Evolutionary conservation across 2,329 filamentous ascomycete species (phyloP).

Genomic region (Alternaria sp.): DNA sequence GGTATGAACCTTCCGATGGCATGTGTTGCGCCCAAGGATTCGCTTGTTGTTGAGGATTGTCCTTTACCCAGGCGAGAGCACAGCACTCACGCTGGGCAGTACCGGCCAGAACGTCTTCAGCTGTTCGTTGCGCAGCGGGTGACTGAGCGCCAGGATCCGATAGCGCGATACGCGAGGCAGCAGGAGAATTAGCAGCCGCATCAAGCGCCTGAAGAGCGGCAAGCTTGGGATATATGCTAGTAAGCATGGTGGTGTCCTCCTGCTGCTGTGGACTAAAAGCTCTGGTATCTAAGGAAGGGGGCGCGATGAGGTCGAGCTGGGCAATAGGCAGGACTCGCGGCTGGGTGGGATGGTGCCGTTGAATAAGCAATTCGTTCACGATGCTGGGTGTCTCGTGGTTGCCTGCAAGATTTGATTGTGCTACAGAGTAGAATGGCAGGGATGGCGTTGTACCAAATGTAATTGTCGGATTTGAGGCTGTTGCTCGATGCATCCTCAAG

Average conservation of each 20-base stretch:
- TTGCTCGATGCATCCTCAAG: slow-evolving; percentile 56
- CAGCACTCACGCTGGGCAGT: slow-evolving; percentile 74
- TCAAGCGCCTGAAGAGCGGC: slow-evolving; percentile 58
- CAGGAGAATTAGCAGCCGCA: slow-evolving; percentile 56
- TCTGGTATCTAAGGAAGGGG: slow-evolving; percentile 44
- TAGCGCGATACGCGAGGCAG: slow-evolving; percentile 64
- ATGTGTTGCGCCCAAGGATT: slow-evolving; percentile 52
- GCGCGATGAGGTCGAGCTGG: slow-evolving; percentile 50
- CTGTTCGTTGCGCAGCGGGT: slow-evolving; percentile 67
- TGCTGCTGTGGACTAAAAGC: slow-evolving; percentile 44
- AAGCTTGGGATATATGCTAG: slow-evolving; percentile 58
- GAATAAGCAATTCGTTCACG: slow-evolving; percentile 52
- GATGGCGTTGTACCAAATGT: slow-evolving; percentile 74
- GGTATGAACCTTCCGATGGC: slow-evolving; percentile 53
- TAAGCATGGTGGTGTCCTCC: slow-evolving; percentile 46
- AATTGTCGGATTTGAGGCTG: slow-evolving; percentile 55
- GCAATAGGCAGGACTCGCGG: slow-evolving; percentile 52
- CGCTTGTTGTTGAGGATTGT: slow-evolving; percentile 47
- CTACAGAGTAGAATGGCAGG: slow-evolving; percentile 74
- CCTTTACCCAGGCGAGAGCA: slow-evolving; percentile 70
- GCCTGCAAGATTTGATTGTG: slow-evolving; percentile 60
- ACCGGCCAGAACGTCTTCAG: slow-evolving; percentile 66
- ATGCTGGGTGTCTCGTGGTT: slow-evolving; percentile 63
- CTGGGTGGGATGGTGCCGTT: slow-evolving; percentile 52
- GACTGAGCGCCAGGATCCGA: slow-evolving; percentile 73